Conservation (phyloP, 2,329 filamentous ascomycete species). For the Colletotrichum sp. region DNA sequence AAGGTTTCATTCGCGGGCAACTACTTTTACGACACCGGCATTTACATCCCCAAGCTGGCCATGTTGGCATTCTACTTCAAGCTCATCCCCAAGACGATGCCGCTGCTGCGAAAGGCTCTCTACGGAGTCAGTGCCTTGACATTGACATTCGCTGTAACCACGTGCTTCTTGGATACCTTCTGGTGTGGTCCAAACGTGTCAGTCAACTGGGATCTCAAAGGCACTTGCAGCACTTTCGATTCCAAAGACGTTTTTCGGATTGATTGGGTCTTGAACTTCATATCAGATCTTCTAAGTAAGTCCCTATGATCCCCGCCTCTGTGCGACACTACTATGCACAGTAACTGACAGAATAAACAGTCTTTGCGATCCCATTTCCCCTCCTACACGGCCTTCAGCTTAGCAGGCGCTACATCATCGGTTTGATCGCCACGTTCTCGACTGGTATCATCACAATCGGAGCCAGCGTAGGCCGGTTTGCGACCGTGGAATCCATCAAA, state of each 20-base stretch:
- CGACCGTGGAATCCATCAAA: constrained; percentile 23
- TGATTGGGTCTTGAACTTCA: constrained; percentile 33
- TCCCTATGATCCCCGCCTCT: accelerated
- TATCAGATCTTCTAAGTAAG: constrained; percentile 27
- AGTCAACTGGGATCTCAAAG: constrained; percentile 30
- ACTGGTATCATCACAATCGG: constrained; percentile 25
- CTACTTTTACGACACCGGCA: constrained; percentile 35
- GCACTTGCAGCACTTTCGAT: constrained; percentile 27
- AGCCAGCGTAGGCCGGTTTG: constrained; percentile 26
- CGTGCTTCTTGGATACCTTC: constrained; percentile 32
- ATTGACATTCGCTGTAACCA: constrained; percentile 25
- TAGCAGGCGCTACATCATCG: constrained; percentile 25
- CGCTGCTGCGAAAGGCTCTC: constrained; percentile 26
- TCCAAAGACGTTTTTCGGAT: constrained; percentile 31
- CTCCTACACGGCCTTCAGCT: constrained; percentile 23
- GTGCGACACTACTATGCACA: neutral
- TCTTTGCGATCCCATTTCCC: constrained; percentile 26
- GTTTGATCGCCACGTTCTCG: constrained; percentile 22
- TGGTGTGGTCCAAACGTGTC: constrained; percentile 32
- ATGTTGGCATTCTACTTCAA: constrained; percentile 32
- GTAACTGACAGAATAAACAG: neutral
- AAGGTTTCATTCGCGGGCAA: constrained; percentile 34
- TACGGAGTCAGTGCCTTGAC: constrained; percentile 27
- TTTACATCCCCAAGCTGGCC: constrained; percentile 33
- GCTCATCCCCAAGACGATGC: constrained; percentile 30